Evolutionary conservation across 805 yeast genomes (phyloP), one percentile per base, ranked within the genome.

Genomic region (Kregervanrija delftensis): DNA sequence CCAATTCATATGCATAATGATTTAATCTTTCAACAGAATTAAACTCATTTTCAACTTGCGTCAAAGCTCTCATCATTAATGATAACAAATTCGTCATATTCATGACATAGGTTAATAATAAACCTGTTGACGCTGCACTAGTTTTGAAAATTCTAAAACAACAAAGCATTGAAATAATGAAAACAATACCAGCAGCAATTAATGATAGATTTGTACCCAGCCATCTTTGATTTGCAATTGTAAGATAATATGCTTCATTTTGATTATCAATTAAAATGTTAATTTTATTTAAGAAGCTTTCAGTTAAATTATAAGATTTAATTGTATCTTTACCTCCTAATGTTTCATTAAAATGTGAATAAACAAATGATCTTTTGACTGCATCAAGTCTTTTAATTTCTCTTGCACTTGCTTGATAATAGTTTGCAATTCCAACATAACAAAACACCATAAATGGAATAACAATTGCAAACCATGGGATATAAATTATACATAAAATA

Each of bases 311-410:
- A 57, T 75, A 86, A 0, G 86, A 80, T 54, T 79, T 73, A 54
- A 86, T 81, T 0, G 86, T 80, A 13, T 66, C 60, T 67, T 80
- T 66, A 11, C 95, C 95, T 47, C 72, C 71, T 49, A 86, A 66
- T 0, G 81, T 67, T 58, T 86, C 95, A 54, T 77, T 77, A 58
- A 85, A 82, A 54, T 82, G 79, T 53, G 81, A 74, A 68, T 78
- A 85, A 46, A 86, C 86, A 41, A 71, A 67, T 1, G 90, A 82
- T 55, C 93, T 72, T 48, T 80, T 80, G 11, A 81, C 63, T 2
- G 93, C 84, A 55, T 85, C 91, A 47, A 85, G 63, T 52, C 91
- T 76, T 59, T 85, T 86, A 47, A 85, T 65, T 58, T 86, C 95
- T 60, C 91, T 71, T 2, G 87, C 76, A 4, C 86, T 74, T 0